These are phyloP conservation scores for Oryza coarctata DNA, from an alignment of 176 grass and related monocot genomes.

Conservation along the genomic window DNA sequence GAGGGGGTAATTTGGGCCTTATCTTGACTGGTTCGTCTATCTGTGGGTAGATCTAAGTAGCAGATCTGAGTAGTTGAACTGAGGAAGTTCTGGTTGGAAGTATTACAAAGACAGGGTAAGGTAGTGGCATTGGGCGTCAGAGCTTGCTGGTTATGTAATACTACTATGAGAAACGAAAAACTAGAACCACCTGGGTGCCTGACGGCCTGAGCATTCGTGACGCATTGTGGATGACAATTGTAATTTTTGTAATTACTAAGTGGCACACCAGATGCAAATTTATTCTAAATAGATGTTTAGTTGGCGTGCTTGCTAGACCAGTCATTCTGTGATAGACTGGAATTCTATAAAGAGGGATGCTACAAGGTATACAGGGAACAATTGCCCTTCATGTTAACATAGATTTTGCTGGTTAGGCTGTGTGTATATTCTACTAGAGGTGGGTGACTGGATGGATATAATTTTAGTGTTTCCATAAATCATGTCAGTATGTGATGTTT, in stretches of 20 bases:
- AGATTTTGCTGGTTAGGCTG: neutral
- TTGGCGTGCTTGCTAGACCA: neutral
- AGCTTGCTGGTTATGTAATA: neutral
- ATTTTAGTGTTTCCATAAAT: neutral
- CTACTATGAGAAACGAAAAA: neutral
- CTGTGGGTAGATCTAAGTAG: conserved; percentile 25
- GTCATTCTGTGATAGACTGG: neutral
- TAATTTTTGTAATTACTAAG: neutral
- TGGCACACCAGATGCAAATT: neutral
- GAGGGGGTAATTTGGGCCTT: neutral
- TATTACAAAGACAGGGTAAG: neutral
- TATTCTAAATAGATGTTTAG: neutral
- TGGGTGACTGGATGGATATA: neutral
- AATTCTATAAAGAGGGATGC: neutral
- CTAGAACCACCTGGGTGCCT: neutral
- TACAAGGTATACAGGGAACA: neutral
- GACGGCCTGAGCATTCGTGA: neutral
- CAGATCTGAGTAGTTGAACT: conserved; percentile 31
- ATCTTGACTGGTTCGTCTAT: neutral
- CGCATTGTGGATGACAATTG: neutral
- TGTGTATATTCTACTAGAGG: neutral
- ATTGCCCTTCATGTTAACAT: neutral
- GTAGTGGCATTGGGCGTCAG: neutral
- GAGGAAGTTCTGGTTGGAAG: neutral
- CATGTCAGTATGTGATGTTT: neutral